These are phyloP conservation scores for Dothideomycetidae sp. DNA, from an alignment of 2,329 filamentous ascomycete genomes.

Conservation along the genomic window DNA sequence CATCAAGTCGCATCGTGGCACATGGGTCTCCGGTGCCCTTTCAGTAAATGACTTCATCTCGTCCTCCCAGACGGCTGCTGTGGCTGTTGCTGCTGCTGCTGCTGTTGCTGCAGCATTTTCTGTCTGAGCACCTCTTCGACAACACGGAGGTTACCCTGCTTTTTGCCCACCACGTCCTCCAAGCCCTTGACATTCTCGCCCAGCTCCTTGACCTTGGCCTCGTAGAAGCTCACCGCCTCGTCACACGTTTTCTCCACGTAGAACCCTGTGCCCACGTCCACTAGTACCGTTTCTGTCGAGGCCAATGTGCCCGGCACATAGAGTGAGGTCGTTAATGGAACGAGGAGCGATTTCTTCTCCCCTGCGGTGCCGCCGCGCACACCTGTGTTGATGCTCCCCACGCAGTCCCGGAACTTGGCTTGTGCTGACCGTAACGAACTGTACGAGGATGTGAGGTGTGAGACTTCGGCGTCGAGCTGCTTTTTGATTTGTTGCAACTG, in stretches of 20 bases:
- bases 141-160: constrained; percentile 70
- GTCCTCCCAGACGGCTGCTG: too few species aligned
- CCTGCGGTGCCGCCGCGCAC: constrained; percentile 18
- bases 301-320: constrained; percentile 79
- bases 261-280: constrained; percentile 89
- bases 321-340: constrained; percentile 87
- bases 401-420: constrained; percentile 80
- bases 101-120: constrained; percentile 21
- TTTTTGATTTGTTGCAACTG: constrained; percentile 89
- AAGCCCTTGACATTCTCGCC: constrained; percentile 50
- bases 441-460: constrained; percentile 84
- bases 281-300: constrained; percentile 61
- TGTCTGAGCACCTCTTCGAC: constrained; percentile 66
- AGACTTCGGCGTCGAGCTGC: constrained; percentile 89
- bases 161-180: constrained; percentile 55
- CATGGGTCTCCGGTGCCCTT: too few species aligned
- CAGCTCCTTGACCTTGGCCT: constrained; percentile 52
- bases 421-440: constrained; percentile 81
- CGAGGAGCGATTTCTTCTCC: constrained; percentile 45
- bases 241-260: constrained; percentile 69
- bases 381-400: constrained; percentile 51
- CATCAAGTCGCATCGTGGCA: too few species aligned
- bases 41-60: too few species aligned
- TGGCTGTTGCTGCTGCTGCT: constrained; percentile 10
- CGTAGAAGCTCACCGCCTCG: constrained; percentile 54